Evolutionary conservation across 768 basidiomycete genomes (phyloP).

Genomic region (Rhodotorula paludigena): DNA sequence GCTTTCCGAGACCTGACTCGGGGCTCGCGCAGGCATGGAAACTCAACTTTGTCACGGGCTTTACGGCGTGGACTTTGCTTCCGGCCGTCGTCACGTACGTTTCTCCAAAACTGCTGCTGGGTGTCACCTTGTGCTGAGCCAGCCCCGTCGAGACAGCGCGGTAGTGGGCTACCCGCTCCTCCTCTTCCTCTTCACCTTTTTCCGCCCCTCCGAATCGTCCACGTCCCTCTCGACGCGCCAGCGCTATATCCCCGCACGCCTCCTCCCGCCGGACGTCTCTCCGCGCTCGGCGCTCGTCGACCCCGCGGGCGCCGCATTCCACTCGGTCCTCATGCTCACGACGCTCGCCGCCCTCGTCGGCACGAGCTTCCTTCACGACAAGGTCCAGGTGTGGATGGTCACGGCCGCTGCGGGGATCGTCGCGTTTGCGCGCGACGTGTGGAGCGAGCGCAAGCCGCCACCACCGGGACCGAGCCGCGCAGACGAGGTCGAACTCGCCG

Average conservation of each 20-base stretch:
- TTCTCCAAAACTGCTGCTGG: too few species aligned
- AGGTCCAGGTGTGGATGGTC: slow-evolving; percentile 73
- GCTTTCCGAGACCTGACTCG: too few species aligned
- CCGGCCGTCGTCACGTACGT: slow-evolving; percentile 60
- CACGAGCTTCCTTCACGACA: slow-evolving; percentile 54
- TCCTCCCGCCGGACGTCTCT: slow-evolving; percentile 46
- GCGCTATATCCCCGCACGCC: slow-evolving; percentile 33
- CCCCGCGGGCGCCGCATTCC: slow-evolving; percentile 67
- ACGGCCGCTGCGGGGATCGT: slow-evolving; percentile 70
- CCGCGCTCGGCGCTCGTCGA: slow-evolving; percentile 66
- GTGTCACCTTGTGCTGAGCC: too few species aligned
- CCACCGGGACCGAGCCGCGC: neutral
- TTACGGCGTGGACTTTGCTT: slow-evolving; percentile 54
- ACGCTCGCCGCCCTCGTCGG: slow-evolving; percentile 71
- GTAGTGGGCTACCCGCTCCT: slow-evolving; percentile 56
- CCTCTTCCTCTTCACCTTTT: slow-evolving; percentile 41
- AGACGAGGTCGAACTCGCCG: slow-evolving; percentile 20
- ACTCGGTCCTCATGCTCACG: slow-evolving; percentile 60
- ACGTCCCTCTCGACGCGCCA: slow-evolving; percentile 2
- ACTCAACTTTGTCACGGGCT: slow-evolving; percentile 41
- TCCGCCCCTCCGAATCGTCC: slow-evolving; percentile 47
- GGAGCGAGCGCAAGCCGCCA: slow-evolving; percentile 25
- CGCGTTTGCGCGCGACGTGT: slow-evolving; percentile 65
- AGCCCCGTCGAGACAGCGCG: too few species aligned
- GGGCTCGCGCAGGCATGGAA: slow-evolving; percentile 37